Percentiles rank a stretch among this genome's conserved stretches.
These are phyloP conservation scores for Dendrothele bispora DNA, from an alignment of 768 basidiomycete genomes.

Conservation along the genomic window DNA sequence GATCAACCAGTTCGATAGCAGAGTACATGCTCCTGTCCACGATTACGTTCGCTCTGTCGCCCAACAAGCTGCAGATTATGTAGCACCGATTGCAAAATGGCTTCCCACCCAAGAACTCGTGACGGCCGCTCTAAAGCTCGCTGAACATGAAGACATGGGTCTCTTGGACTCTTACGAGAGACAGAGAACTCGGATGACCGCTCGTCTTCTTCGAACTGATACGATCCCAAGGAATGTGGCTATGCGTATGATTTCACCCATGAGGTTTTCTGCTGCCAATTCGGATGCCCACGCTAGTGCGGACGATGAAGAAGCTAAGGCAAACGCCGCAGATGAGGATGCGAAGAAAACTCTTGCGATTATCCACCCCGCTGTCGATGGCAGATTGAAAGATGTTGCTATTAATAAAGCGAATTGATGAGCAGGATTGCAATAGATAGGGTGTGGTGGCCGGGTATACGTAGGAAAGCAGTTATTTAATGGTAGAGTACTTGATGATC, in stretches of 20 bases:
- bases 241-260: conserved; percentile 11
- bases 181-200: conserved; percentile 24
- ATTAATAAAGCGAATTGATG: too few species aligned
- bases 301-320: conserved; percentile 10
- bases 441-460: too few species aligned
- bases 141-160: conserved; percentile 12
- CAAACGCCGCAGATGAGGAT: too few species aligned
- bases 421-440: too few species aligned
- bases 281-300: conserved; percentile 7
- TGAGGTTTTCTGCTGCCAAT: conserved; percentile 7
- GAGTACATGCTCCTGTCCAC: conserved; percentile 2
- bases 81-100: conserved; percentile 11
- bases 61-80: conserved; percentile 7
- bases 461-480: too few species aligned
- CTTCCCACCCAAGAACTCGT: conserved; percentile 10
- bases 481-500: too few species aligned
- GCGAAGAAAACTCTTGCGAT: conserved; percentile 27
- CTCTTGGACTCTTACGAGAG: conserved; percentile 24
- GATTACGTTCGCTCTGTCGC: too few species aligned
- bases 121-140: conserved; percentile 10
- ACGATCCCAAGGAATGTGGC: conserved; percentile 4
- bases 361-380: conserved; percentile 33
- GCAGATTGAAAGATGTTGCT: conserved; percentile 28
- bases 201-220: background rate
- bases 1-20: conserved; percentile 3